Evolutionary conservation across 1,284 basidiomycete genomes (phyloP), one percentile per base, ranked within the genome.

Genomic region (Ceratobasidium sp.): DNA sequence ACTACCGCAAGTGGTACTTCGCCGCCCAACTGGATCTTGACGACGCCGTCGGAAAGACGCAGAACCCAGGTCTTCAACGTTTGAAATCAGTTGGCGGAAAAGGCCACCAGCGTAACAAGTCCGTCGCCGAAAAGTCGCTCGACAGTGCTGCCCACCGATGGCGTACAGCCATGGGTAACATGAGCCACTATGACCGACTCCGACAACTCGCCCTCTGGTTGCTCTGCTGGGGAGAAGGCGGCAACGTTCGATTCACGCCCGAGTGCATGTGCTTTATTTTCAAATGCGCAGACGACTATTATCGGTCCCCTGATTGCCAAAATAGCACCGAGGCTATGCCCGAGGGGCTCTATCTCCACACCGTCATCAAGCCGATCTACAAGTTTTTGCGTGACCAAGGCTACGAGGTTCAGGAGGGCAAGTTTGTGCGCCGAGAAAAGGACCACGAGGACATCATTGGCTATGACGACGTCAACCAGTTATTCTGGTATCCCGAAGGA

Each of bases 401-500:
- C 0, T 99, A 98, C 79, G 97, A 99, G 82, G 92, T 98, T 43
- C 86, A 95, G 39, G 97, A 98, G 79, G 96, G 96, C 65, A 96
- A 96, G 82, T 98, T 97, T 80, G 91, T 99, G 60, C 86, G 93
- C 77, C 87, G 93, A 79, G 97, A 99, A 84, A 87, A 86, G 79
- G 97, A 99, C 78, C 97, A 98, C 80, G 91, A 96, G 75, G 86
- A 91, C 76, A 95, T 98, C 78, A 98, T 99, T 79, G 97, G 97
- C 10, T 99, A 99, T 80, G 97, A 99, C 81, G 97, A 99, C 81
- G 92, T 99, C 78, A 99, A 99, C 80, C 97, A 99, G 81, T 84
- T 99, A 55, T 99, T 99, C 83, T 99, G 97, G 97, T 99, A 99
- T 81, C 97, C 97, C 3, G 97, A 99, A 78, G 97, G 97, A 45